A percentile compares a stretch with the other conserved stretches of the same genome.
These are phyloP conservation scores for Epichloe amarillans DNA, from an alignment of 2,329 filamentous ascomycete genomes.

Conservation along the genomic window DNA sequence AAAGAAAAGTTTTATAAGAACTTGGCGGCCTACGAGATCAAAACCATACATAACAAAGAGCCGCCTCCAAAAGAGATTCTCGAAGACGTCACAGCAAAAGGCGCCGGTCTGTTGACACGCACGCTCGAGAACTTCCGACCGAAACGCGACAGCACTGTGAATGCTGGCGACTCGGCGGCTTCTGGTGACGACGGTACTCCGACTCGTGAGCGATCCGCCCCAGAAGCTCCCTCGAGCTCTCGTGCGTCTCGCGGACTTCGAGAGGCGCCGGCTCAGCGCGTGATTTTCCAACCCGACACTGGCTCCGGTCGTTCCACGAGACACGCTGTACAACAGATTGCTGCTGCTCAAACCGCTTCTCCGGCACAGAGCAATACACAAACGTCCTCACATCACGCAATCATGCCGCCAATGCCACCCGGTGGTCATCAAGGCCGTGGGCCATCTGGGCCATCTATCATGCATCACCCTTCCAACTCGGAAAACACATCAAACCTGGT, in stretches of 20 bases:
- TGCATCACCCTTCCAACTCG: constrained; percentile 39
- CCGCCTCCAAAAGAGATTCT: constrained; percentile 81
- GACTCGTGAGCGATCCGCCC: constrained; percentile 35
- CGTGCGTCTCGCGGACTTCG: constrained; percentile 53
- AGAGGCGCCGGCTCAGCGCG: constrained; percentile 72
- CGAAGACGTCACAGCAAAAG: constrained; percentile 72
- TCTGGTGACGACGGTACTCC: constrained; percentile 49
- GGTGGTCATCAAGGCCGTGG: constrained; percentile 22
- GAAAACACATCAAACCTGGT: constrained; percentile 48
- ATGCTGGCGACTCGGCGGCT: constrained; percentile 42
- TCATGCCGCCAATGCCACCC: constrained; percentile 18
- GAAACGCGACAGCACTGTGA: constrained; percentile 34
- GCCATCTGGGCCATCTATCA: constrained; percentile 31
- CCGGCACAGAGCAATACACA: constrained; percentile 14
- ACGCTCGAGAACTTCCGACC: constrained; percentile 62
- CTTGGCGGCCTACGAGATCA: constrained; percentile 76
- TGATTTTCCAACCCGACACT: constrained; percentile 75
- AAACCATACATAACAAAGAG: constrained; percentile 60
- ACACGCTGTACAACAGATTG: constrained; percentile 36
- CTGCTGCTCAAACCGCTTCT: constrained; percentile 15
- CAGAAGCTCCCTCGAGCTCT: constrained; percentile 39
- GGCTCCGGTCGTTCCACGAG: constrained; percentile 50
- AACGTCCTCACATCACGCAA: constrained; percentile 20
- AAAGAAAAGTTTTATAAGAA: constrained; percentile 88
- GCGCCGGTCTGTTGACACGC: constrained; percentile 63